phyloP scores from a whole-genome alignment of 2,329 filamentous ascomycete genomes.

The Celoporthe dispersa region DNA sequence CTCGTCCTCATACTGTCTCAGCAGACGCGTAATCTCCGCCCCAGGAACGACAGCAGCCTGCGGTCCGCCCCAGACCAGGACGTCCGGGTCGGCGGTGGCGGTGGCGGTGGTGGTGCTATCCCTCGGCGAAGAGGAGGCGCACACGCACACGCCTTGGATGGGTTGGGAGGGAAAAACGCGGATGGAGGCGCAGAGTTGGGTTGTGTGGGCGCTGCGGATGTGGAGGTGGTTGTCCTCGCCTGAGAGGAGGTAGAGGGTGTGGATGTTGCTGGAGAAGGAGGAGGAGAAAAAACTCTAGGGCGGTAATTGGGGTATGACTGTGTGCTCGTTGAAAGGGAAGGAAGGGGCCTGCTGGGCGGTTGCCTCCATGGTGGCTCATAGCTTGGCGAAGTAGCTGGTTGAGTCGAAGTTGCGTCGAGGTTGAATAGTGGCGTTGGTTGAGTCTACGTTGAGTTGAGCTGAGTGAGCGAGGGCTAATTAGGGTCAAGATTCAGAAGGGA shows the following conservation, averaged over 20 bases:
- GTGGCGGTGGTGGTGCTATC: background rate
- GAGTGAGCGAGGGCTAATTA: background rate
- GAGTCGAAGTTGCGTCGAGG: slow-evolving; percentile 4
- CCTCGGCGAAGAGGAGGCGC: slow-evolving; percentile 36
- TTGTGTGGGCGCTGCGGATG: slow-evolving; percentile 51
- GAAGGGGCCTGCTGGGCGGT: background rate
- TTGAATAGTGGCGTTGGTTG: background rate
- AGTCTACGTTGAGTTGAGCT: background rate
- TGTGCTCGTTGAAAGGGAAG: slow-evolving; percentile 40
- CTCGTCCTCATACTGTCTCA: slow-evolving; percentile 31
- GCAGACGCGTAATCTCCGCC: slow-evolving; percentile 41
- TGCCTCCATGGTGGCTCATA: slow-evolving; percentile 21
- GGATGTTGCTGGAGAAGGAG: slow-evolving; percentile 32
- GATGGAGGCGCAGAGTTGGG: slow-evolving; percentile 45
- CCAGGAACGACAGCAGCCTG: slow-evolving; percentile 52
- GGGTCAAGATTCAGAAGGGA: background rate
- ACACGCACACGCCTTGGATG: slow-evolving; percentile 72
- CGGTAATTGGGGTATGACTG: slow-evolving; percentile 61
- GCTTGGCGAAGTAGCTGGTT: slow-evolving; percentile 3
- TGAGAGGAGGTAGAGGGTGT: slow-evolving; percentile 53
- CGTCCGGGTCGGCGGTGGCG: slow-evolving; percentile 24
- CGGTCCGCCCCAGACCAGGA: slow-evolving; percentile 74
- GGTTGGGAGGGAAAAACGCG: slow-evolving; percentile 69
- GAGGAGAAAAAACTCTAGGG: slow-evolving; percentile 56
- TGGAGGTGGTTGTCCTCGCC: slow-evolving; percentile 65